These are phyloP conservation scores for Silybum marianum DNA, from an alignment of 129 eudicot genomes.

Conservation along the genomic window DNA sequence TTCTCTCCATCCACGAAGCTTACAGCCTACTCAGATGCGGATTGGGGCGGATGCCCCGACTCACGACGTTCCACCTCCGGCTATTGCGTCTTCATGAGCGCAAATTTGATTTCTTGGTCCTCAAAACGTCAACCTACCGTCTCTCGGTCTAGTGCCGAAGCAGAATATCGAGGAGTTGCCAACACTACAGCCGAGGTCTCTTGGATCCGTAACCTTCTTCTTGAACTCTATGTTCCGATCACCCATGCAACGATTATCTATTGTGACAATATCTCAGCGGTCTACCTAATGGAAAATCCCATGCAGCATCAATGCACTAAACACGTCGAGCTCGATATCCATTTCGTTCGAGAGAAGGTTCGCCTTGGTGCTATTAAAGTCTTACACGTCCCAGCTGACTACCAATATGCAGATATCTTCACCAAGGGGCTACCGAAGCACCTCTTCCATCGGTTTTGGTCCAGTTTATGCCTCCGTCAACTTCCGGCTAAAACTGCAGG, in stretches of 20 bases:
- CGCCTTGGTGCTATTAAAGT: conserved; percentile 9
- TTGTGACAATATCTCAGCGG: background rate
- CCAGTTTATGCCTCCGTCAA: no score
- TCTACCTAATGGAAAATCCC: background rate
- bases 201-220: background rate
- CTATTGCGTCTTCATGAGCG: background rate
- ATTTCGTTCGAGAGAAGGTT: background rate
- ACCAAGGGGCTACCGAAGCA: no score
- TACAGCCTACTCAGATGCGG: background rate
- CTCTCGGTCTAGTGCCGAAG: background rate
- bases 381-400: background rate
- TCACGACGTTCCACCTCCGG: background rate
- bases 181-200: conserved; percentile 3
- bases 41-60: background rate
- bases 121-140: background rate
- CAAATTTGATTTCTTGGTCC: conserved; percentile 3
- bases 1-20: no score
- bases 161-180: conserved; percentile 12
- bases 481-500: no score
- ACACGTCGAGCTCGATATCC: background rate
- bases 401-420: background rate
- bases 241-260: background rate
- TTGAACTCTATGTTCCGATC: background rate
- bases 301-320: background rate
- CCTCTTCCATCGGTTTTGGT: no score